Percentiles rank a stretch among this genome's conserved stretches.
Evolutionary conservation across 441 rosid species (phyloP).

Genomic region (Omphalea diandra): DNA sequence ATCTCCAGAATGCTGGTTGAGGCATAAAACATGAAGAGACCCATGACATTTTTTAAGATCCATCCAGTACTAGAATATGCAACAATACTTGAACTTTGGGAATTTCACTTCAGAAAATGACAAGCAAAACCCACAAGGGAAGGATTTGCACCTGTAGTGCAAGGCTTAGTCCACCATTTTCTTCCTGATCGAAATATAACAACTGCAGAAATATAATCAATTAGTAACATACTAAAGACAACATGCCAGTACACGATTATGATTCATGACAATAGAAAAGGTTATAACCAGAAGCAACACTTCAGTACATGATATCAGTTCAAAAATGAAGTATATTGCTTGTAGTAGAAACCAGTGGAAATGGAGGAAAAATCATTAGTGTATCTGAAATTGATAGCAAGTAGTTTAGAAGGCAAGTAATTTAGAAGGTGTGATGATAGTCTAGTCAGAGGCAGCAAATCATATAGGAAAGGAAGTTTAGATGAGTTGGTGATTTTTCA

Average conservation of each 20-base stretch:
- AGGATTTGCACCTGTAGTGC: slow-evolving; percentile 66
- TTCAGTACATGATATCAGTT: background rate
- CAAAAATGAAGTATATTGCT: background rate
- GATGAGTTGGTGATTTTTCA: background rate
- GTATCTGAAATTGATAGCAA: background rate
- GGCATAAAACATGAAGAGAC: background rate
- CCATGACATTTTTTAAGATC: slow-evolving; percentile 2
- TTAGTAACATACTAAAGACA: slow-evolving; percentile 11
- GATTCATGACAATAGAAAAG: background rate
- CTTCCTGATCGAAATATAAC: slow-evolving; percentile 82
- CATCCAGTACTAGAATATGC: slow-evolving; percentile 4
- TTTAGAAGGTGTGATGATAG: no score
- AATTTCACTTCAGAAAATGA: background rate
- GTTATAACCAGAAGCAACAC: background rate
- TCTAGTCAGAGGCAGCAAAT: background rate
- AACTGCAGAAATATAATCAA: slow-evolving; percentile 59
- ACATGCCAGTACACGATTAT: no score
- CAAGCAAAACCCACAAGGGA: background rate
- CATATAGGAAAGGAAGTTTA: background rate
- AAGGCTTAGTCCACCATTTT: slow-evolving; percentile 76
- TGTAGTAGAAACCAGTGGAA: background rate
- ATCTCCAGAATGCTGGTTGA: background rate
- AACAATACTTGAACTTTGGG: background rate
- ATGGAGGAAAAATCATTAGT: background rate
- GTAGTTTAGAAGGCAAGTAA: background rate